Conservation (phyloP, 2,329 filamentous ascomycete species). For the Aspergillus sp. region DNA sequence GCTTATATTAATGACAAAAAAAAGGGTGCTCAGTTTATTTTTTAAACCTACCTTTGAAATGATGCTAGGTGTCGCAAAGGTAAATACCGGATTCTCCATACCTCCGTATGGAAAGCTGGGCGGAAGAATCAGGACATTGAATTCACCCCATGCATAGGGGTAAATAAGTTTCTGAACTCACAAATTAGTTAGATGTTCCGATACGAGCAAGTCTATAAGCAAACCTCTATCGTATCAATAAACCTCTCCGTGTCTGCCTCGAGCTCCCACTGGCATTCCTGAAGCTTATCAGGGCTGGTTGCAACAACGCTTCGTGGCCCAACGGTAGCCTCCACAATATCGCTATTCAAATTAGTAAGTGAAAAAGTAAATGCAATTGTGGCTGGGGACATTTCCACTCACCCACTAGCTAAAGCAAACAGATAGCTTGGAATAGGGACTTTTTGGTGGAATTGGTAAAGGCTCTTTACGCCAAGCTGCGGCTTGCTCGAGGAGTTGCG, state of each 20-base stretch:
- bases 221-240: conserved; percentile 76
- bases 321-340: conserved; percentile 81
- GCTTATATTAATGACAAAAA: not conserved
- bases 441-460: conserved; percentile 85
- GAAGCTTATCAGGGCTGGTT: conserved; percentile 83
- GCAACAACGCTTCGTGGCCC: conserved; percentile 82
- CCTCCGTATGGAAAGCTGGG: conserved; percentile 88
- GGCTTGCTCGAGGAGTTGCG: conserved; percentile 54
- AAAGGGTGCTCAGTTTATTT: not conserved
- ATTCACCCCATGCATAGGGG: conserved; percentile 90
- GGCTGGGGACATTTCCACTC: conserved; percentile 14
- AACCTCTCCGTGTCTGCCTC: conserved; percentile 90
- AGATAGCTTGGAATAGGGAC: conserved; percentile 94
- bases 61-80: conserved; percentile 91
- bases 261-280: conserved; percentile 85
- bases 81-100: conserved; percentile 86
- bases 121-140: conserved; percentile 88
- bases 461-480: conserved; percentile 48
- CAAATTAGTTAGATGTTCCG: conserved; percentile 14
- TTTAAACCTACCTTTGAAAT: conserved; percentile 66
- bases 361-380: not conserved
- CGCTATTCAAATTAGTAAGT: conserved; percentile 52
- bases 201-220: conserved; percentile 23
- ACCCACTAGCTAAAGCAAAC: conserved; percentile 77
- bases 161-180: conserved; percentile 62